Percentiles rank a stretch among this genome's conserved stretches.
Conservation (phyloP, 2,329 filamentous ascomycete species). For the Samsoniella hepiali region DNA sequence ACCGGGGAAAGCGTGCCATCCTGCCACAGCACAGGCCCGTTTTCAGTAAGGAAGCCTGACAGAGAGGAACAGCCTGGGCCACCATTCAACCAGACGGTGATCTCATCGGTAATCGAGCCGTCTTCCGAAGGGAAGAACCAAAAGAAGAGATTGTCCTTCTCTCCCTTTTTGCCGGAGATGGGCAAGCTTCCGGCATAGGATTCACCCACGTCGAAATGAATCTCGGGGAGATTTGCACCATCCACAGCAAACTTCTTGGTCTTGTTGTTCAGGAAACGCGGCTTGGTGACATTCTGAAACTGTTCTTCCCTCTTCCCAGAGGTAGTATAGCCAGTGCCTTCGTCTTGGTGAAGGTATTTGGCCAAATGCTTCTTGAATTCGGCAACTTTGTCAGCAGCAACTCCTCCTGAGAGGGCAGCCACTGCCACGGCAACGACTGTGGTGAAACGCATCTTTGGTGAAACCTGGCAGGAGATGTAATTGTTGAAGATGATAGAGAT, state of each 20-base stretch:
- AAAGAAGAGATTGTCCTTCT: slow-evolving; percentile 56
- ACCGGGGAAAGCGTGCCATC: slow-evolving; percentile 65
- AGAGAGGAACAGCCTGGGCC: slow-evolving; percentile 58
- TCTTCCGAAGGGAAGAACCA: slow-evolving; percentile 64
- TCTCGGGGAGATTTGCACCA: slow-evolving; percentile 62
- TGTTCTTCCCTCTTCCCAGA: neutral
- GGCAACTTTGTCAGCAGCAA: neutral
- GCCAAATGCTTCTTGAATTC: neutral
- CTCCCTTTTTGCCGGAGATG: slow-evolving; percentile 47
- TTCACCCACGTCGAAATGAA: slow-evolving; percentile 65
- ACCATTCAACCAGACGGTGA: slow-evolving; percentile 62
- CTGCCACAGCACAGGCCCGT: slow-evolving; percentile 70
- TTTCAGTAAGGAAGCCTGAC: slow-evolving; percentile 70
- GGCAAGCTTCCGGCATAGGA: slow-evolving; percentile 62
- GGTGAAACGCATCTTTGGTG: neutral
- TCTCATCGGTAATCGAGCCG: slow-evolving; percentile 49
- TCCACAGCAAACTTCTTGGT: slow-evolving; percentile 55
- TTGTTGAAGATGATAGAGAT: no score
- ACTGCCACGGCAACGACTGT: neutral
- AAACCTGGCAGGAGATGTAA: no score
- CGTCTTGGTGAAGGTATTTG: neutral
- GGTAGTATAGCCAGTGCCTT: no score
- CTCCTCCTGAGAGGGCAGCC: neutral
- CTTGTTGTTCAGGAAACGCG: slow-evolving; percentile 2
- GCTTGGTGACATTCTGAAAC: neutral